These are phyloP conservation scores for Adansonia madagascariensis DNA, from an alignment of 441 rosid genomes.

Conservation along the genomic window DNA sequence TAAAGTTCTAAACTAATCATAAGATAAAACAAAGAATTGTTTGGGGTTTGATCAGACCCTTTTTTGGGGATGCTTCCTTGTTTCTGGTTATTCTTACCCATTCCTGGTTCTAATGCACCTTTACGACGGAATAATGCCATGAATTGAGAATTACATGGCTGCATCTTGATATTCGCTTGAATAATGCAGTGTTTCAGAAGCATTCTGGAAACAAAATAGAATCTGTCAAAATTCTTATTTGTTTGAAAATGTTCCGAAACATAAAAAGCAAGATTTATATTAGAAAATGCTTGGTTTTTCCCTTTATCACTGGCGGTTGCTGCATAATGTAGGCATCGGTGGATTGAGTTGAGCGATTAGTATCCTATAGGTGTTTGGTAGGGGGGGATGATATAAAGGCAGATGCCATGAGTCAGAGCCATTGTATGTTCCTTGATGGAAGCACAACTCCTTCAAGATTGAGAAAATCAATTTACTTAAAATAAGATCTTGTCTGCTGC, in stretches of 20 bases:
- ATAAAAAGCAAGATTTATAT: background rate
- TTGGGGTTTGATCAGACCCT: constrained; percentile 4
- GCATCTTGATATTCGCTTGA: background rate
- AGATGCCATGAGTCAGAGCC: background rate
- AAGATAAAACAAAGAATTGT: background rate
- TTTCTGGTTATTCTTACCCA: constrained; percentile 9
- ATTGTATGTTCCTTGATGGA: background rate
- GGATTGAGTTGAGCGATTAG: background rate
- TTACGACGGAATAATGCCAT: constrained; percentile 1
- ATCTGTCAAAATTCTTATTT: constrained; percentile 5
- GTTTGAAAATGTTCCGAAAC: background rate
- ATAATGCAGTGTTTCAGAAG: background rate
- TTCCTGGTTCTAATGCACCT: constrained; percentile 18
- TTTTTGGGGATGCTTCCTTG: background rate
- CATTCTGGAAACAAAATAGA: background rate
- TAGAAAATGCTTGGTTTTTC: constrained; percentile 1
- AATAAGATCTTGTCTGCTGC: background rate
- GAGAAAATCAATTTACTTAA: constrained; percentile 15
- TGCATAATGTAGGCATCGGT: background rate
- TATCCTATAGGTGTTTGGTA: background rate
- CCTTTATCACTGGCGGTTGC: background rate
- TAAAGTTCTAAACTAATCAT: background rate
- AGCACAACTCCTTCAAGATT: background rate
- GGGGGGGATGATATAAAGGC: background rate
- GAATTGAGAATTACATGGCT: background rate